These are phyloP conservation scores for Pseudozyma tsukubaensis DNA, from an alignment of 1,284 basidiomycete genomes.

Conservation along the genomic window DNA sequence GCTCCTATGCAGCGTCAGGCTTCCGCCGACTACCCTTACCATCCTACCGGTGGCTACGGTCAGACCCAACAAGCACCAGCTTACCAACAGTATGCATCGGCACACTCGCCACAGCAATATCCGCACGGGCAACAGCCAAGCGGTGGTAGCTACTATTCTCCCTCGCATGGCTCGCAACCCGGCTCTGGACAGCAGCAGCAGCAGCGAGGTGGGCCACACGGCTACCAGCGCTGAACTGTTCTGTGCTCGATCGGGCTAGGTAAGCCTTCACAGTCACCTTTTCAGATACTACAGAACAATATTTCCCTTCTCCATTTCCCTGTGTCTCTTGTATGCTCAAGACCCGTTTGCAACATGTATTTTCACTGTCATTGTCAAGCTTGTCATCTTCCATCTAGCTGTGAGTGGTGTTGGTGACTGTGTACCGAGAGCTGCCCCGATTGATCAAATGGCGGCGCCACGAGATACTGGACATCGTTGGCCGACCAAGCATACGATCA, in stretches of 20 bases:
- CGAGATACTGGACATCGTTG: too few relatives aligned
- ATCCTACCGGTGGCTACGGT: slow-evolving; percentile 19
- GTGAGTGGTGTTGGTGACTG: too few relatives aligned
- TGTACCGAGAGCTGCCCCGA: too few relatives aligned
- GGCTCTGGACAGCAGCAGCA: slow-evolving; percentile 16
- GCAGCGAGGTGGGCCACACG: slow-evolving; percentile 11
- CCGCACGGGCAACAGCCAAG: slow-evolving; percentile 27
- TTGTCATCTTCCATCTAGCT: not conserved
- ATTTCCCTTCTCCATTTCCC: not conserved
- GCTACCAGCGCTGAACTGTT: slow-evolving; percentile 27
- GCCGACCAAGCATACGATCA: too few relatives aligned
- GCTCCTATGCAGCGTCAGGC: slow-evolving; percentile 27
- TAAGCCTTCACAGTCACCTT: not conserved
- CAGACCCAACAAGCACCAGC: slow-evolving; percentile 20
- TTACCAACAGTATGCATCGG: slow-evolving; percentile 11
- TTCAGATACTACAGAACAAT: not conserved
- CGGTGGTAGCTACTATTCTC: slow-evolving; percentile 27
- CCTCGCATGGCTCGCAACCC: slow-evolving; percentile 27
- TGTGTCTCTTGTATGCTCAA: slow-evolving; percentile 2
- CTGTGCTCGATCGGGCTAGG: not conserved
- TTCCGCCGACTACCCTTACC: slow-evolving; percentile 39
- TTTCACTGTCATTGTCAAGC: not conserved
- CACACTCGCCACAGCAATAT: slow-evolving; percentile 19
- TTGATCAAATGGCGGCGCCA: too few relatives aligned
- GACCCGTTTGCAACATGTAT: slow-evolving; percentile 8